Percentiles rank a stretch among this genome's conserved stretches.
Evolutionary conservation across 2,329 filamentous ascomycete species (phyloP).

Genomic region (Purpureocillium lavendulum): DNA sequence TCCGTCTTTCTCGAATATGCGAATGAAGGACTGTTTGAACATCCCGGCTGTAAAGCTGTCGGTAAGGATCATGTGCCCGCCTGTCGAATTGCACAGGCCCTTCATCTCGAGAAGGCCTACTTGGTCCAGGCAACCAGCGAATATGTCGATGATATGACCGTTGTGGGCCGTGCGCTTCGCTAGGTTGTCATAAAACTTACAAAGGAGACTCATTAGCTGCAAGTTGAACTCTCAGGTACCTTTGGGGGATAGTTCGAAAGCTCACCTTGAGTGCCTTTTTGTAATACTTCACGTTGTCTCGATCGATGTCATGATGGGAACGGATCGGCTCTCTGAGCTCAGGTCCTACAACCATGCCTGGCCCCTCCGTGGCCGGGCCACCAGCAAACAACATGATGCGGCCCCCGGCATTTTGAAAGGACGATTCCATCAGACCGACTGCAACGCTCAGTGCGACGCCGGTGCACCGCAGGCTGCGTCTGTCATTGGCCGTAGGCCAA

Average conservation of each 20-base stretch:
- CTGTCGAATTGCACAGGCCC: conserved; percentile 88
- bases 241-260: too few species aligned
- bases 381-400: conserved; percentile 97
- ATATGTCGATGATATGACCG: conserved; percentile 94
- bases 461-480: conserved; percentile 82
- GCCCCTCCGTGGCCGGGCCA: conserved; percentile 89
- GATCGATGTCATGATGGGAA: conserved; percentile 97
- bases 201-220: background rate
- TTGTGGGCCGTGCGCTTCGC: conserved; percentile 94
- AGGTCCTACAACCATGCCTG: conserved; percentile 91
- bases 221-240: too few species aligned
- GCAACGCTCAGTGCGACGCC: conserved; percentile 95
- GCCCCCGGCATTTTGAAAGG: conserved; percentile 90
- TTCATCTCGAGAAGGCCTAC: conserved; percentile 98
- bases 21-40: conserved; percentile 97
- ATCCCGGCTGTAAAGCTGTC: conserved; percentile 98
- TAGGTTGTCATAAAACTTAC: conserved; percentile 87
- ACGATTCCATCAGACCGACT: conserved; percentile 83
- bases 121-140: conserved; percentile 94
- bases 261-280: conserved; percentile 92
- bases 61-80: conserved; percentile 95
- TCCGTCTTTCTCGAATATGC: conserved; percentile 93
- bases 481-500: conserved; percentile 93
- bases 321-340: conserved; percentile 94
- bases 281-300: conserved; percentile 98